Base-by-base conservation (phyloP, 768 basidiomycete species). In the Tulasnella sp. region DNA sequence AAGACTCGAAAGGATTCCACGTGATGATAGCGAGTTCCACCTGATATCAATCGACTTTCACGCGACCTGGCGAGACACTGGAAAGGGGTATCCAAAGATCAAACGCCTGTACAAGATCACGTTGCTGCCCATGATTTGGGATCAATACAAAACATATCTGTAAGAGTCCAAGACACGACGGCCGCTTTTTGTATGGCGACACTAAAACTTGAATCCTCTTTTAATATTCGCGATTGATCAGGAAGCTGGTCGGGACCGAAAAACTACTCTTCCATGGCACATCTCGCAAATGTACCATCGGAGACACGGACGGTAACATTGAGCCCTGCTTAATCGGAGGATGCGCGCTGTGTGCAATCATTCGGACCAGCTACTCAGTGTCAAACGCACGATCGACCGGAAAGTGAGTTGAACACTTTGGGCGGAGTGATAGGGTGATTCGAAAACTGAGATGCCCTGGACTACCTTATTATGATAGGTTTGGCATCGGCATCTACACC, bases 261-360 rank as follows among this genome's bases (percentile, higher is more conserved):
- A 48, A 46, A 22, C 46, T n/a, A 22, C 34, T 76, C 24, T 76
- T 76, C 48, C 76, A 76, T 24, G 31, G 76, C 28, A 58, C 76
- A 4, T 46, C 76, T 22, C 41, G 76, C n/a, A 76, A 31, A 7
- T 76, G 76, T 58, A 44, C 3, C 34, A 76, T 76, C 37, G 76
- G 76, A 9, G 76, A 76, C 46, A 46, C 22, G 2, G 76, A 48
- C 20, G 18, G 1, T 0, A 58, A 50, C 24, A 58, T 24, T 14
- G 41, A 37, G 7, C 24, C 58, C 24, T 76, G 76, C 16, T 76
- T 2, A 2, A 31, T 46, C 9, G 42, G 22, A 31, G 75, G 42
- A 20, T 76, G 75, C 31, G 42, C 75, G 18, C 14, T 76, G 75
- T 76, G 75, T 41, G 40, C 37, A 41, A 76, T 76, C 41, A 42